Evolutionary conservation across 2,329 filamentous ascomycete species (phyloP).

Genomic region (Neospermospora avenae): DNA sequence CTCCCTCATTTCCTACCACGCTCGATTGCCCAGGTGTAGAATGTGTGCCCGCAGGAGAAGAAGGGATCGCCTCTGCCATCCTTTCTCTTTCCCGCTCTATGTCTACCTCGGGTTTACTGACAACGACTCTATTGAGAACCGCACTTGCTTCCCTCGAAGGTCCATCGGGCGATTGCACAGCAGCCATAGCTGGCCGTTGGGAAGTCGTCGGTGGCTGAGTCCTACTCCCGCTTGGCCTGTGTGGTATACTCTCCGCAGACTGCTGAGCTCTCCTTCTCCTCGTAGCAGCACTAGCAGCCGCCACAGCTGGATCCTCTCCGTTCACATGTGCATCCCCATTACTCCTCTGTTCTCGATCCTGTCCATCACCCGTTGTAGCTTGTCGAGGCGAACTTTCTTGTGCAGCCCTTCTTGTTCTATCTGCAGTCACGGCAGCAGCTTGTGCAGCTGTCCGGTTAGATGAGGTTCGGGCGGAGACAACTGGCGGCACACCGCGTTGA

Average conservation of each 20-base stretch:
- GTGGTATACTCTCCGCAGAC: constrained; percentile 43
- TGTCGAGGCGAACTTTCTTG: constrained; percentile 25
- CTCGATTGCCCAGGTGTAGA: constrained; percentile 46
- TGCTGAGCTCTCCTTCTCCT: constrained; percentile 46
- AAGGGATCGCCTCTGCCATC: constrained; percentile 55
- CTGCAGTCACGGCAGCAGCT: constrained; percentile 36
- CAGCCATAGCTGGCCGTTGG: constrained; percentile 36
- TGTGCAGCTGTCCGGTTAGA: constrained; percentile 54
- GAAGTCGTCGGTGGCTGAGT: constrained; percentile 36
- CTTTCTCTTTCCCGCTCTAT: constrained; percentile 69
- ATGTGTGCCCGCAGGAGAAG: constrained; percentile 41
- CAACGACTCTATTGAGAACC: constrained; percentile 71
- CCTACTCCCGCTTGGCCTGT: constrained; percentile 39
- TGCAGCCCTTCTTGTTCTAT: constrained; percentile 27
- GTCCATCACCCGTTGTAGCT: constrained; percentile 24
- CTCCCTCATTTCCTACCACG: constrained; percentile 47
- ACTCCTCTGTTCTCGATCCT: constrained; percentile 36
- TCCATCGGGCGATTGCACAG: constrained; percentile 52
- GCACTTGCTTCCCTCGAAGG: constrained; percentile 75
- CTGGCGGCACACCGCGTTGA: constrained; percentile 62
- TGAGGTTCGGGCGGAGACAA: constrained; percentile 78
- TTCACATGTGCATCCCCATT: constrained; percentile 41
- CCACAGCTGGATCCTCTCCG: constrained; percentile 37
- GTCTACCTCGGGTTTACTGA: constrained; percentile 73
- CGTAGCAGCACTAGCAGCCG: constrained; percentile 40